phyloP scores from a whole-genome alignment of 139 green algal genomes.

The Yamagishiella unicocca region DNA sequence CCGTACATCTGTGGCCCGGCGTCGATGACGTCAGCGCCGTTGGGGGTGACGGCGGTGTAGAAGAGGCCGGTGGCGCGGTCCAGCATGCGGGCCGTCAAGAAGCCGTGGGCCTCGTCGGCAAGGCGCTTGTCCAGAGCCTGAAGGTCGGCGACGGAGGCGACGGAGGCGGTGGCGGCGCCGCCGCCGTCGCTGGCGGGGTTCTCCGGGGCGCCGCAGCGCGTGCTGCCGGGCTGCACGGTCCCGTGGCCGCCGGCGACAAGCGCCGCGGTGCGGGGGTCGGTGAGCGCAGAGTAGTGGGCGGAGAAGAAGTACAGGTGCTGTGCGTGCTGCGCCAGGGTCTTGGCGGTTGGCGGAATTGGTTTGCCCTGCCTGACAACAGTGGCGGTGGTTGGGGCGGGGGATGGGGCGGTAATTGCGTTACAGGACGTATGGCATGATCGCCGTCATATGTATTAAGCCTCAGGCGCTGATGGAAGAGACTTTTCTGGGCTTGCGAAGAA shows the following conservation, averaged over 20 bases:
- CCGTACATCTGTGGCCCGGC: neutral
- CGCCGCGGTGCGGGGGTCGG: neutral
- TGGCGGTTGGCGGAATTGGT: constrained; percentile 11
- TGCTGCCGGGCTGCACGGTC: neutral
- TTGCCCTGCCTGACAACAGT: constrained; percentile 2
- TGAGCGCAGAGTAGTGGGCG: neutral
- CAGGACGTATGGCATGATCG: neutral
- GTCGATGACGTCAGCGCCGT: constrained; percentile 15
- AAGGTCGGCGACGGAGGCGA: neutral
- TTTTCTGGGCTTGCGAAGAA: no score
- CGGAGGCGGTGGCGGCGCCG: neutral
- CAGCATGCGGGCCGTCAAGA: neutral
- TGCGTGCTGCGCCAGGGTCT: neutral
- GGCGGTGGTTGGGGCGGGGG: neutral
- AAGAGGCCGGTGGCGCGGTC: neutral
- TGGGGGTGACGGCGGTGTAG: neutral
- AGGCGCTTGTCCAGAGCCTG: constrained; percentile 18
- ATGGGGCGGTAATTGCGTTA: neutral
- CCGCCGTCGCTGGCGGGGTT: neutral
- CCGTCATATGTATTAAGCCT: neutral
- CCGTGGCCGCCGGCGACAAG: neutral
- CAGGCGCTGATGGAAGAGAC: neutral
- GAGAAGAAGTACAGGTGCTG: constrained; percentile 30
- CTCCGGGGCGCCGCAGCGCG: neutral
- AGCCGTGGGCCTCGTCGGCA: constrained; percentile 12